Evolutionary conservation across 352 stramenopile species (phyloP).

Genomic region (Pythium aphanidermatum): DNA sequence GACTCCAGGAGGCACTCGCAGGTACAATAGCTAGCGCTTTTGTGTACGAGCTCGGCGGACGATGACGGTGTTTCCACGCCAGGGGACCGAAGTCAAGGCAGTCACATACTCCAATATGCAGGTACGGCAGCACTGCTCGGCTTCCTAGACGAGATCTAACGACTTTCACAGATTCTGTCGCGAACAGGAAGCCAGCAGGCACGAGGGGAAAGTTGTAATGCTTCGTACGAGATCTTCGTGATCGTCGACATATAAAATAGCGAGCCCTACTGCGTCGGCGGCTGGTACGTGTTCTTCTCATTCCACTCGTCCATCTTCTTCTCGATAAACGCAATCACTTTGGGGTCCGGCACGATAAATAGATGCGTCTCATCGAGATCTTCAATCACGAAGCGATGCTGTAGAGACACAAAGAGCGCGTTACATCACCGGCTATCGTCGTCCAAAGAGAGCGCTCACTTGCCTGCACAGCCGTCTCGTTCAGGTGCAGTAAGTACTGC

Average conservation of each 20-base stretch:
- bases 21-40: not conserved
- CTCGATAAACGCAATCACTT: slow-evolving; percentile 80
- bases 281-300: slow-evolving; percentile 85
- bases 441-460: too few species aligned
- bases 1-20: slow-evolving; percentile 44
- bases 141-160: too few species aligned
- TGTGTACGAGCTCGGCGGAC: too few species aligned
- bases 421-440: not conserved
- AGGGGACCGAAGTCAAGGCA: slow-evolving; percentile 77
- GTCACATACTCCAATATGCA: slow-evolving; percentile 85
- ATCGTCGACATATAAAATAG: slow-evolving; percentile 17
- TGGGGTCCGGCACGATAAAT: slow-evolving; percentile 82
- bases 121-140: too few species aligned
- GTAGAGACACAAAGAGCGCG: too few species aligned
- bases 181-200: too few species aligned
- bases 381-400: slow-evolving; percentile 86
- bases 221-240: slow-evolving; percentile 10
- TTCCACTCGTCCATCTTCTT: slow-evolving; percentile 90
- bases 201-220: too few species aligned
- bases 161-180: too few species aligned
- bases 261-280: slow-evolving; percentile 53
- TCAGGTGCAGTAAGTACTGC: slow-evolving; percentile 81
- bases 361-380: slow-evolving; percentile 79
- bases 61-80: not conserved
- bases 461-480: slow-evolving; percentile 80